Conservation (phyloP, 148 eudicot genomes). For the Rhododendron ovatum region DNA sequence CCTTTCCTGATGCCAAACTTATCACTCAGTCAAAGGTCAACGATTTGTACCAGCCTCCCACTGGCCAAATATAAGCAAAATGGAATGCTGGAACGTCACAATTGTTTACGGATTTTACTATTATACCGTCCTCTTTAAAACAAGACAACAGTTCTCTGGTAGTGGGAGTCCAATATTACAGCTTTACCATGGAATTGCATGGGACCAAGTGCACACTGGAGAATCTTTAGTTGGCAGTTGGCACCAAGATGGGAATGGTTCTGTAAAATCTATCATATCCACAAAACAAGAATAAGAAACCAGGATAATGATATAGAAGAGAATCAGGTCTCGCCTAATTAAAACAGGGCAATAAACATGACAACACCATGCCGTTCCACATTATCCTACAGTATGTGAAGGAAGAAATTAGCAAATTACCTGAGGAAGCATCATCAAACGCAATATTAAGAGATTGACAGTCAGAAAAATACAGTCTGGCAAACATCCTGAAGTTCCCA, state of each 20-base stretch:
- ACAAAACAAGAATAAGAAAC: background rate
- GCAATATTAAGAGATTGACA: slow-evolving; percentile 16
- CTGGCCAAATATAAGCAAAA: background rate
- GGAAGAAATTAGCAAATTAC: background rate
- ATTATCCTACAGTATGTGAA: background rate
- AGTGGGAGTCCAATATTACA: background rate
- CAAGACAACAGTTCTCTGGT: background rate
- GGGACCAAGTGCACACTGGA: background rate
- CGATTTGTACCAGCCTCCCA: background rate
- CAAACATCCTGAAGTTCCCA: slow-evolving; percentile 12
- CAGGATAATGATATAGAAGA: background rate
- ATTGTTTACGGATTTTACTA: background rate
- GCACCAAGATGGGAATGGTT: background rate
- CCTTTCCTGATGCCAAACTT: background rate
- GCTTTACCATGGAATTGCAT: background rate
- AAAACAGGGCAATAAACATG: background rate
- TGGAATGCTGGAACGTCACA: background rate
- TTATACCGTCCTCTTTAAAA: background rate
- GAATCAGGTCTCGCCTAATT: background rate
- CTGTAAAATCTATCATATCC: background rate
- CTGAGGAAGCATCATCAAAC: slow-evolving; percentile 16
- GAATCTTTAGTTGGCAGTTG: background rate
- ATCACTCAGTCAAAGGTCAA: background rate
- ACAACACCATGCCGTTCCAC: background rate
- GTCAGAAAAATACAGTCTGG: slow-evolving; percentile 20